These are phyloP conservation scores for Scenedesmus sp. DNA, from an alignment of 163 green algal genomes.

Conservation along the genomic window DNA sequence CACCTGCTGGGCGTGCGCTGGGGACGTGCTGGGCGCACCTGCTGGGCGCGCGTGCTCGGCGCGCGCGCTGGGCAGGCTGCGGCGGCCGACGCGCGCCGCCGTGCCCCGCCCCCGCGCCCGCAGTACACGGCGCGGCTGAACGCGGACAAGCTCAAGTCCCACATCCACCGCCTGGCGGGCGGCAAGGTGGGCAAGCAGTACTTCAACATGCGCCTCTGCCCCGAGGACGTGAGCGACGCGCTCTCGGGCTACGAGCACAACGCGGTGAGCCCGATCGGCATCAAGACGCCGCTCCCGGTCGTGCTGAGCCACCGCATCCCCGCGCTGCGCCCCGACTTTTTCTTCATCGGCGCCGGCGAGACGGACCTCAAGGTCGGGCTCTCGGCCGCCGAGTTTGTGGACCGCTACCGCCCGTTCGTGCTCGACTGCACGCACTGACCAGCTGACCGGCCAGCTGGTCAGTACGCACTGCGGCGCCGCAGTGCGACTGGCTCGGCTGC, in stretches of 20 bases:
- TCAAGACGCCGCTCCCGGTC: conserved; percentile 61
- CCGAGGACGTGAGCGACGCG: conserved; percentile 54
- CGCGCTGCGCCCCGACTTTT: conserved; percentile 55
- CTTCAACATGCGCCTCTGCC: conserved; percentile 72
- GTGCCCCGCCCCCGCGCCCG: no score
- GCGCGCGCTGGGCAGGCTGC: no score
- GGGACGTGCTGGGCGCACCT: no score
- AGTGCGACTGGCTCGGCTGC: no score
- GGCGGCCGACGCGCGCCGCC: no score
- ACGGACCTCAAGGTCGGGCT: conserved; percentile 63
- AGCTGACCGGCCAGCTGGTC: no score
- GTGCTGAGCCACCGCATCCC: conserved; percentile 66
- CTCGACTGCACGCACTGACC: conserved; percentile 63
- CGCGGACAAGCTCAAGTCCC: conserved; percentile 56
- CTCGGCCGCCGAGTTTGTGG: conserved; percentile 49
- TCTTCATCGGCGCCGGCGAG: conserved; percentile 61
- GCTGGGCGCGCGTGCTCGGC: no score
- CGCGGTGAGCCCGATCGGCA: conserved; percentile 64
- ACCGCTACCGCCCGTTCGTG: conserved; percentile 49
- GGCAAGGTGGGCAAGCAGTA: conserved; percentile 59
- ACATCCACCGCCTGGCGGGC: conserved; percentile 61
- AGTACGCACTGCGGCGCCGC: not conserved
- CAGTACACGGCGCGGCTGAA: conserved; percentile 35
- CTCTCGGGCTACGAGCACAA: conserved; percentile 59
- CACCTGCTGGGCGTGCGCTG: no score